Evolutionary conservation across 1,284 basidiomycete genomes (phyloP).

Genomic region (Mycena sp.): DNA sequence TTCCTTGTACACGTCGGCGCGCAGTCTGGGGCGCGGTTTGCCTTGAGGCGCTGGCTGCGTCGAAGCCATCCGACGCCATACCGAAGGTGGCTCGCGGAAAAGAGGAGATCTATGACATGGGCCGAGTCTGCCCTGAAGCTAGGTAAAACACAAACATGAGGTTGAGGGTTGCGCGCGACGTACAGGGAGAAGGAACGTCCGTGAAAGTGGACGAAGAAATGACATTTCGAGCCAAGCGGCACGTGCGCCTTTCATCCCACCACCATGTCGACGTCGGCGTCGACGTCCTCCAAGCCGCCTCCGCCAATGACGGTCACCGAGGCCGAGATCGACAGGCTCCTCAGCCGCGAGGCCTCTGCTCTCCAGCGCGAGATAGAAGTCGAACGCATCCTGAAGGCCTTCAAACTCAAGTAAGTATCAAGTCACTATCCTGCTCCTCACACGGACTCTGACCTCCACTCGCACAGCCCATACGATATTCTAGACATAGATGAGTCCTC

Average conservation of each 20-base stretch:
- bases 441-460: not conserved
- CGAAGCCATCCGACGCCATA: constrained; percentile 22
- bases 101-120: constrained; percentile 16
- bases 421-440: not conserved
- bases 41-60: constrained; percentile 17
- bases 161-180: not conserved
- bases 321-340: constrained; percentile 73
- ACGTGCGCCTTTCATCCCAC: constrained; percentile 16
- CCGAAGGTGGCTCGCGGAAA: not conserved
- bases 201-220: constrained; percentile 17
- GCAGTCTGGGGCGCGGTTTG: constrained; percentile 11
- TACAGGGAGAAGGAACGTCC: not conserved
- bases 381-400: constrained; percentile 85
- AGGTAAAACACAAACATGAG: too few species aligned
- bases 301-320: constrained; percentile 47
- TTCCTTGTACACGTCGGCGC: constrained; percentile 24
- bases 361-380: constrained; percentile 86
- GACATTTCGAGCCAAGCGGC: constrained; percentile 9
- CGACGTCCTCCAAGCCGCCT: constrained; percentile 42
- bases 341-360: constrained; percentile 81
- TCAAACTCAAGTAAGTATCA: constrained; percentile 79
- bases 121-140: not conserved
- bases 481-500: constrained; percentile 72
- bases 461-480: constrained; percentile 78
- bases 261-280: constrained; percentile 47